Percentiles rank a stretch among this genome's conserved stretches.
Conservation (phyloP, 345 rosid species). For the Ceriops decandra region DNA sequence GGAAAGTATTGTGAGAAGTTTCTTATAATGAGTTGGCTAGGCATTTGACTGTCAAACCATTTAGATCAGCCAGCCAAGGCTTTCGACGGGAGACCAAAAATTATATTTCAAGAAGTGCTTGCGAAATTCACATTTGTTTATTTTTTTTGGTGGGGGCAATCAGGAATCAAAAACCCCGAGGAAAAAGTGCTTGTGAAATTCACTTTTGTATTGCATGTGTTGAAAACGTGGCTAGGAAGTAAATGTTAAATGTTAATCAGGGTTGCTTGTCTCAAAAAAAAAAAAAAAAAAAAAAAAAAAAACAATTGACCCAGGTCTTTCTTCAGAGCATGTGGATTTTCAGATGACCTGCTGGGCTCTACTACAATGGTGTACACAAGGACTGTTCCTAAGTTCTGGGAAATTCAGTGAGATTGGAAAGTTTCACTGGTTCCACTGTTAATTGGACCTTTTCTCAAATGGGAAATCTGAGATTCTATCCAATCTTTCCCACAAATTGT, state of each 20-base stretch:
- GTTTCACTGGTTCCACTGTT: conserved; percentile 36
- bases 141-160: too few species aligned
- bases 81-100: too few species aligned
- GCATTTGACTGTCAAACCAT: too few species aligned
- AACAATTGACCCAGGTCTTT: conserved; percentile 46
- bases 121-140: too few species aligned
- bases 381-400: conserved; percentile 23
- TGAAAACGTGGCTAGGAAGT: not conserved
- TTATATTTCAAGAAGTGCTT: too few species aligned
- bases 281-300: not conserved
- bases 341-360: conserved; percentile 72
- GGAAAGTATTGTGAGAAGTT: not conserved
- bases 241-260: not conserved
- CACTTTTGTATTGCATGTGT: not conserved
- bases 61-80: too few species aligned
- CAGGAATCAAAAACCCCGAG: too few species aligned
- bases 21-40: not conserved
- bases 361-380: conserved; percentile 80
- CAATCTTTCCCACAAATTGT: too few species aligned
- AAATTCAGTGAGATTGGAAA: conserved; percentile 28
- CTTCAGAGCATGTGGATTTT: conserved; percentile 85
- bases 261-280: not conserved
- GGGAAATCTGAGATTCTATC: too few species aligned
- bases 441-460: too few species aligned
- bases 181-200: not conserved